Evolutionary conservation across 163 green algal genomes (phyloP).

Genomic region (Picocystis sp.): DNA sequence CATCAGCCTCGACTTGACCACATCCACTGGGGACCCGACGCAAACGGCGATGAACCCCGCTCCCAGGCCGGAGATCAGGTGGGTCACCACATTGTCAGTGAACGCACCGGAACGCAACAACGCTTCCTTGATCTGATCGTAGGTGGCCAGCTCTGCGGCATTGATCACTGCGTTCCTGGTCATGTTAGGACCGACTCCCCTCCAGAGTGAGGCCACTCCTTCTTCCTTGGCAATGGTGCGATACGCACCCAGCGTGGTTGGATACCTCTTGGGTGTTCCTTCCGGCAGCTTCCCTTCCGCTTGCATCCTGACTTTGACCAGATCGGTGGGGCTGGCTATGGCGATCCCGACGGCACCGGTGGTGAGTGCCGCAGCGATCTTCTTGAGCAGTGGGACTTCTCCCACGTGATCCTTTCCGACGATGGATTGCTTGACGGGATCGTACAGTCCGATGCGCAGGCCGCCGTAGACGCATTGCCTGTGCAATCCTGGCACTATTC

Average conservation of each 20-base stretch:
- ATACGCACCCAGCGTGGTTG: conserved; percentile 70
- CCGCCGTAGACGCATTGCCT: conserved; percentile 88
- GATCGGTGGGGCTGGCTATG: conserved; percentile 79
- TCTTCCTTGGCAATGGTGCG: conserved; percentile 81
- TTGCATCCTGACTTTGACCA: conserved; percentile 98
- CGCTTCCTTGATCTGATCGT: conserved; percentile 82
- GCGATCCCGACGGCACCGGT: conserved; percentile 40
- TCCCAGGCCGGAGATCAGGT: conserved; percentile 52
- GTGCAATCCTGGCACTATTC: conserved; percentile 42
- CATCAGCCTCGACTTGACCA: conserved; percentile 97
- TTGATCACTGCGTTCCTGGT: conserved; percentile 96
- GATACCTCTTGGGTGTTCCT: conserved; percentile 61
- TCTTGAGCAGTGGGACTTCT: conserved; percentile 60
- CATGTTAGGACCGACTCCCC: conserved; percentile 85
- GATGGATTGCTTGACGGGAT: conserved; percentile 71
- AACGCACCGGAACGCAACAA: conserved; percentile 29
- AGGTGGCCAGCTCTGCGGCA: conserved; percentile 85
- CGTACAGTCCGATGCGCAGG: conserved; percentile 91
- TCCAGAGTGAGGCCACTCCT: conserved; percentile 78
- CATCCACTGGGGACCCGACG: conserved; percentile 88
- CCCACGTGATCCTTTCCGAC: conserved; percentile 65
- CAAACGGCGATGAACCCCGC: conserved; percentile 89
- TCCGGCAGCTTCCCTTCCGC: conserved; percentile 61
- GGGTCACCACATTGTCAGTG: conserved; percentile 49
- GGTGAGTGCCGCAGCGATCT: conserved; percentile 85